Evolutionary conservation across 768 basidiomycete genomes (phyloP), one percentile per base, ranked within the genome.

Genomic region (Mycena metata): DNA sequence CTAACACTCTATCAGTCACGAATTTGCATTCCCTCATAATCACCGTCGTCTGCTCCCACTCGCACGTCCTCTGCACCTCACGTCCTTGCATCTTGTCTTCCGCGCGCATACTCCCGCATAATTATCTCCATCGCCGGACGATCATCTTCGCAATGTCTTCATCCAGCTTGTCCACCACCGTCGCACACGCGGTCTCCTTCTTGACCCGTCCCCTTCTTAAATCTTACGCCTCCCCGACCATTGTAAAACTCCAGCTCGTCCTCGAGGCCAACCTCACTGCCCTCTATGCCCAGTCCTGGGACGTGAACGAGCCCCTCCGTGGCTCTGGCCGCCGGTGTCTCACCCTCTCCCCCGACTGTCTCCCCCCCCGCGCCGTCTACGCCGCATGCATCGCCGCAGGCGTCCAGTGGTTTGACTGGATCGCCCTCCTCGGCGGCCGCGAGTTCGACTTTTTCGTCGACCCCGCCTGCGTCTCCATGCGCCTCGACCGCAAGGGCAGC

Each of bases 321-420:
- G 89, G 91, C 57, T 91, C 91, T 21, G 89, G 89, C 56, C 89
- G 89, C 64, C 91, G 93, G 74, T 91, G 89, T 81, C 88, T 94
- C 72, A 85, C 90, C 60, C 85, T 95, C 61, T 90, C 92, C 6
- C 91, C 91, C 13, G 75, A 79, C 69, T 87, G 88, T 73, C 84
- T 89, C 2, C 93, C 93, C 24, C 92, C 93, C 49, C 88, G 90
- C 45, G 82, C 88, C 72, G 83, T 94, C 74, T 89, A 93, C 80
- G 80, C 87, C 60, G 90, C 92, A 16, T 94, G 93, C 79, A 81
- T 89, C 61, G 83, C 88, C 24, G 83, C 90, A 43, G 88, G 88
- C 65, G 84, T 94, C 36, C 90, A 92, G 74, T 95, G 93, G 93
- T 89, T 89, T 65, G 88, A 92, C 76, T 95, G 93, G 93, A 91